Evolutionary conservation across 2,329 filamentous ascomycete species (phyloP).

Genomic region (Aspergillus sp.): DNA sequence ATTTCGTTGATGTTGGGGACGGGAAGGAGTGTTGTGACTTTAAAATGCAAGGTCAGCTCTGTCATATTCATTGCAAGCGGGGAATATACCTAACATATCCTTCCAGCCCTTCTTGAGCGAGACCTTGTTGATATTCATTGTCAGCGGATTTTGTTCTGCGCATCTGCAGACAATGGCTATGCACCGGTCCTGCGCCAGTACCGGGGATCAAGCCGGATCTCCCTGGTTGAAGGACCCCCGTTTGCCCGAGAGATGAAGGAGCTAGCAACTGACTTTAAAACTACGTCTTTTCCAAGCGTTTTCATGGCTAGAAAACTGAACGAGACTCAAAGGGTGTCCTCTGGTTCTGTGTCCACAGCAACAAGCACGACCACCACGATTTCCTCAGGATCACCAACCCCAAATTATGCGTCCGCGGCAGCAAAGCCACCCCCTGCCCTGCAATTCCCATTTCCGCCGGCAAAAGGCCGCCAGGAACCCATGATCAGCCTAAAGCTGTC

Average conservation of each 20-base stretch:
- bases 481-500: background rate
- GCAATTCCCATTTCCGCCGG: too few relatives aligned
- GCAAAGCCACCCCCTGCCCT: background rate
- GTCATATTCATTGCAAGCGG: background rate
- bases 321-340: background rate
- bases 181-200: conserved; percentile 41
- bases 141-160: conserved; percentile 43
- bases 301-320: conserved; percentile 16
- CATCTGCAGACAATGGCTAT: conserved; percentile 44
- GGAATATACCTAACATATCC: background rate
- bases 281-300: conserved; percentile 10
- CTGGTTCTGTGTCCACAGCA: background rate
- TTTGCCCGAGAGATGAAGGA: conserved; percentile 39
- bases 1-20: conserved; percentile 44
- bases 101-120: conserved; percentile 29
- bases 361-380: background rate
- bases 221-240: conserved; percentile 37
- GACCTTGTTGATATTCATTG: conserved; percentile 41
- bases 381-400: conserved; percentile 10
- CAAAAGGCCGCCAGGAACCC: background rate
- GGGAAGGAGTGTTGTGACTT: conserved; percentile 47
- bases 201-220: conserved; percentile 30
- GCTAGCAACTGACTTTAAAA: conserved; percentile 22
- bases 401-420: conserved; percentile 17
- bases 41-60: conserved; percentile 40